Percentiles rank a stretch among this genome's conserved stretches.
Evolutionary conservation across 306 rosid genomes (phyloP).

Genomic region (Bauhinia variegata): DNA sequence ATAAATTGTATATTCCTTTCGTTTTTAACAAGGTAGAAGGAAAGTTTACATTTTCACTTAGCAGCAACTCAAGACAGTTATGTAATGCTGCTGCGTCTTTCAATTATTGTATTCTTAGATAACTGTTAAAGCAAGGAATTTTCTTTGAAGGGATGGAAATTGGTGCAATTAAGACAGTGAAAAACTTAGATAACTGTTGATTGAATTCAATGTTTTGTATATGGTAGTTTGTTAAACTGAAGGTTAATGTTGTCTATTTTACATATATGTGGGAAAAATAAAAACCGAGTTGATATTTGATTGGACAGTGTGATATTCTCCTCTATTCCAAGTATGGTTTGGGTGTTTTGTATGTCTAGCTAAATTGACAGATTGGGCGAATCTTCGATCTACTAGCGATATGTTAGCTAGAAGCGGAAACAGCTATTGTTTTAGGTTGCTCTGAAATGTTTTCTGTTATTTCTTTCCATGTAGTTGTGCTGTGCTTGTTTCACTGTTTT

Average conservation of each 20-base stretch:
- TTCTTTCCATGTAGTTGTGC: too few species aligned
- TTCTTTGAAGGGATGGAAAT: conserved; percentile 6
- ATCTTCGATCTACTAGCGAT: too few species aligned
- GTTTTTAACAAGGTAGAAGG: conserved; percentile 15
- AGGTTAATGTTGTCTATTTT: background rate
- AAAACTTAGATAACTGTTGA: conserved; percentile 14
- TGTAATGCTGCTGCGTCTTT: conserved; percentile 15
- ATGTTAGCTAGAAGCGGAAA: background rate
- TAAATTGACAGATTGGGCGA: too few species aligned
- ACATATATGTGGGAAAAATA: background rate
- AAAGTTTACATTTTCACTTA: conserved; percentile 16
- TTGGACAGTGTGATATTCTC: background rate
- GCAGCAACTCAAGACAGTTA: conserved; percentile 31
- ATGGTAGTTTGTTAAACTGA: conserved; percentile 7
- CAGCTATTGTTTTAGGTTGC: too few species aligned
- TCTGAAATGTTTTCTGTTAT: too few species aligned
- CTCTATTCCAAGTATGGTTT: background rate
- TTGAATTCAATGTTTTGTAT: conserved; percentile 16
- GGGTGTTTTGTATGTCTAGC: background rate
- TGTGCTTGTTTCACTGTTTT: background rate
- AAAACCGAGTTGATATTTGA: conserved; percentile 11
- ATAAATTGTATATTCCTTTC: conserved; percentile 39
- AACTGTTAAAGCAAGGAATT: conserved; percentile 11
- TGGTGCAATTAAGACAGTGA: too few species aligned
- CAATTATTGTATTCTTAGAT: conserved; percentile 30